These are phyloP conservation scores for Pseudogymnoascus sp. DNA, from an alignment of 2,329 filamentous ascomycete species.

Conservation along the genomic window DNA sequence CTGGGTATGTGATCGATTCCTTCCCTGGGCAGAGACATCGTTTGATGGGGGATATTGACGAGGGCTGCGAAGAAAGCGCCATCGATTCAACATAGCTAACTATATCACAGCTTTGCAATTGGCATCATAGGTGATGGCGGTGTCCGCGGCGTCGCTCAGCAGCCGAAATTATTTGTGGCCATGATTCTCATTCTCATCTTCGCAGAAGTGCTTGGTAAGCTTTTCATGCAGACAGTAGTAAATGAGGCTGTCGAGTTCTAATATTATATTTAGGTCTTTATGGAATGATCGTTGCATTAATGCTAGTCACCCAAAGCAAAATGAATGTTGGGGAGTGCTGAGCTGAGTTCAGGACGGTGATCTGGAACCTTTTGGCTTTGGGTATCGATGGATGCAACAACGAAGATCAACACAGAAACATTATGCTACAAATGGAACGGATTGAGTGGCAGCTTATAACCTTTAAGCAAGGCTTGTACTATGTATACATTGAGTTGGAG, in stretches of 20 bases:
- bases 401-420: background rate
- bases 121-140: slow-evolving; percentile 81
- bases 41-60: background rate
- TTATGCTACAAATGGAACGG: background rate
- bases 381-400: background rate
- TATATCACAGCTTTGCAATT: slow-evolving; percentile 56
- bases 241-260: background rate
- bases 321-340: slow-evolving; percentile 40
- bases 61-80: background rate
- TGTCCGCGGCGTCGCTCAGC: slow-evolving; percentile 70
- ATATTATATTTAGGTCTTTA: slow-evolving; percentile 65
- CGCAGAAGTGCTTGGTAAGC: slow-evolving; percentile 68
- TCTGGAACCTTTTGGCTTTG: too few relatives aligned
- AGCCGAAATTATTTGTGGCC: slow-evolving; percentile 61
- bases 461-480: background rate
- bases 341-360: background rate
- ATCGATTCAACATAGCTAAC: background rate
- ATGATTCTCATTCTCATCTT: slow-evolving; percentile 79
- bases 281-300: slow-evolving; percentile 90
- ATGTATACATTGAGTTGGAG: background rate
- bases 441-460: background rate
- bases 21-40: background rate
- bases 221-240: background rate
- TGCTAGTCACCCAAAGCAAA: slow-evolving; percentile 90
- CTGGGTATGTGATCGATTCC: background rate